These are phyloP conservation scores for Leccinum pachyderme DNA, from an alignment of 1,284 basidiomycete genomes.

Conservation along the genomic window DNA sequence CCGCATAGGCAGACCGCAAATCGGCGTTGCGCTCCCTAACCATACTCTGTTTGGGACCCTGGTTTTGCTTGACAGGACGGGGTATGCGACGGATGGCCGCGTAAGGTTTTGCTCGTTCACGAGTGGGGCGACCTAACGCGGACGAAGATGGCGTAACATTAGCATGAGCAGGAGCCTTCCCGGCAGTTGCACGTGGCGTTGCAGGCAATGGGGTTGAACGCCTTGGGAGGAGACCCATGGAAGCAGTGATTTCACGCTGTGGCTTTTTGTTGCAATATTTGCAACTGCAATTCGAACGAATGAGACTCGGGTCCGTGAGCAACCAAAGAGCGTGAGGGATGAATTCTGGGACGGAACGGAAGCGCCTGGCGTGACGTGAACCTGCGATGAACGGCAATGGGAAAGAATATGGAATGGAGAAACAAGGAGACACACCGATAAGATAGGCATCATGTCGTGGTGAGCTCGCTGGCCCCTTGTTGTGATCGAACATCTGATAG, in stretches of 20 bases:
- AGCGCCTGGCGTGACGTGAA: slow-evolving; percentile 46
- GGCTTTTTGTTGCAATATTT: slow-evolving; percentile 74
- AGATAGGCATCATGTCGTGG: slow-evolving; percentile 78
- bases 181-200: slow-evolving; percentile 7
- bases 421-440: slow-evolving; percentile 48
- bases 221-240: slow-evolving; percentile 46
- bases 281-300: slow-evolving; percentile 60
- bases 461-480: slow-evolving; percentile 53
- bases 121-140: slow-evolving; percentile 12
- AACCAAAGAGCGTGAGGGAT: slow-evolving; percentile 81
- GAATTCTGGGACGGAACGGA: slow-evolving; percentile 79
- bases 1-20: slow-evolving; percentile 49
- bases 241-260: slow-evolving; percentile 65
- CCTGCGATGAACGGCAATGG: slow-evolving; percentile 31
- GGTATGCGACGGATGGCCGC: slow-evolving; percentile 56
- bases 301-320: slow-evolving; percentile 49
- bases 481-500: slow-evolving; percentile 73
- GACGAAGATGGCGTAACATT: slow-evolving; percentile 8
- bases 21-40: slow-evolving; percentile 59
- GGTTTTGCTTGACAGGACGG: slow-evolving; percentile 38
- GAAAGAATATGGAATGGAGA: neutral
- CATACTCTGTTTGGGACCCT: slow-evolving; percentile 49
- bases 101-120: slow-evolving; percentile 42
- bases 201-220: slow-evolving; percentile 35
- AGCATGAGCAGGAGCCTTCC: slow-evolving; percentile 1